Conservation (phyloP, 2,329 filamentous ascomycete species). For the Neoarthrinium moseri region DNA sequence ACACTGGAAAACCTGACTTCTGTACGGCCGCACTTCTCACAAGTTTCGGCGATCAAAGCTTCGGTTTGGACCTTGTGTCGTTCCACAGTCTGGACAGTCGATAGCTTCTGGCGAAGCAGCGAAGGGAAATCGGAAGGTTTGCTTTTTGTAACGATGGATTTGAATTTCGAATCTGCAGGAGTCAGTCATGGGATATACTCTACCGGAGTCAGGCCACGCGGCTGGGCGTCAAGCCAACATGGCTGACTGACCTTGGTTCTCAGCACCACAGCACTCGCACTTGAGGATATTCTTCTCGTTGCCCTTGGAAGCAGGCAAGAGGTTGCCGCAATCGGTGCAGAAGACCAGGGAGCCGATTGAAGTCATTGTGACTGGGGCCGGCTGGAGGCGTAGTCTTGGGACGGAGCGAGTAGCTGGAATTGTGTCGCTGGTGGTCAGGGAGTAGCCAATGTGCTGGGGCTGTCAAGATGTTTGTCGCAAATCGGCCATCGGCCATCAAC, state of each 20-base stretch:
- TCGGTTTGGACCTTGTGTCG: slow-evolving; percentile 75
- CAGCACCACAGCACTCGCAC: slow-evolving; percentile 83
- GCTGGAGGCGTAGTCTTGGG: background rate
- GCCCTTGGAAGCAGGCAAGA: slow-evolving; percentile 78
- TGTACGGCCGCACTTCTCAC: slow-evolving; percentile 75
- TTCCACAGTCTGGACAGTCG: slow-evolving; percentile 80
- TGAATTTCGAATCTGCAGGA: slow-evolving; percentile 6
- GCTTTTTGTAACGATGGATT: slow-evolving; percentile 77
- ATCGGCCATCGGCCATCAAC: background rate
- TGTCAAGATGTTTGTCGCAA: background rate
- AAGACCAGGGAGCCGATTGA: slow-evolving; percentile 90
- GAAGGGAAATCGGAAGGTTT: slow-evolving; percentile 91
- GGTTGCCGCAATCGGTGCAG: slow-evolving; percentile 88
- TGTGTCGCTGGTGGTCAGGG: background rate
- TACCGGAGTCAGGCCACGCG: background rate
- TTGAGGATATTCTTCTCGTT: slow-evolving; percentile 71
- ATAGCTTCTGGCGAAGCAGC: slow-evolving; percentile 79
- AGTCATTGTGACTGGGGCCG: slow-evolving; percentile 72
- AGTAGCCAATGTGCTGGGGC: too few species aligned
- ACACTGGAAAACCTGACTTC: slow-evolving; percentile 84
- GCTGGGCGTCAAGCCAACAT: too few species aligned
- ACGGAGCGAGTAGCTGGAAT: background rate
- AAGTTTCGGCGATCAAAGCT: slow-evolving; percentile 56
- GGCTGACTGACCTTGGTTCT: slow-evolving; percentile 74
- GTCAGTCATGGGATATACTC: background rate